Base-by-base conservation (phyloP, 441 rosid species). In the Lepidium campestre region DNA sequence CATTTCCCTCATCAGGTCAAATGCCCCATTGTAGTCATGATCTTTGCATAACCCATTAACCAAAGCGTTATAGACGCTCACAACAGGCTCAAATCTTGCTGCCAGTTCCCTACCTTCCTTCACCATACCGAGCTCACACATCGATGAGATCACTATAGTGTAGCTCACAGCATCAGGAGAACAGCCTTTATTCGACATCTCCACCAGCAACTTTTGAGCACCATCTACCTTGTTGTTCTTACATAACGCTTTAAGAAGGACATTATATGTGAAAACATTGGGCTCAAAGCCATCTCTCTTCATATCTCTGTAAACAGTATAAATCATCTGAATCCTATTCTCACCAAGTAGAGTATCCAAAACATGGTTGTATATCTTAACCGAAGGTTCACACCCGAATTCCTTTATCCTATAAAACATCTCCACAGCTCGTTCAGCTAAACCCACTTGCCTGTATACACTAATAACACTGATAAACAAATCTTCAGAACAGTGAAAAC, bases 161-260 rank as follows among this genome's bases (percentile, higher is more conserved):
- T 81, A 88, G 77, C 98, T 90, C 70, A 90, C 90, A 14, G 74
- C 83, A 73, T 93, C 95, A 3, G 97, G 97, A 40, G 70, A 67
- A 73, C 92, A 87, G 0, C 86, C 85, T 56, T 79, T 83, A 13
- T 79, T 79, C 0, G 91, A 78, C 90, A 93, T 93, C 79, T 88
- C 94, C 19, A 48, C 70, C 0, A 93, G 83, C 84, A 93, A 75
- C 79, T 86, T 90, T 75, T 78, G 63, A 7, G 97, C 97, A 10
- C 81, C 86, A 60, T 93, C 94, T 14, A 85, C 81, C 68, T 85
- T 81, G 40, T 81, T 81, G 48, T 86, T 93, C 88, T 85, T 88
- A 77, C 97, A 88, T 80, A 88, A 79, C 0, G 97, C 98, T 81
- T 90, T 90, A 65, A 87, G 77, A 64, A 93, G 93, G 45, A 90